Percentiles rank a stretch among this genome's conserved stretches.
These are phyloP conservation scores for Chaetomium sp. DNA, from an alignment of 2,329 filamentous ascomycete species.

Conservation along the genomic window DNA sequence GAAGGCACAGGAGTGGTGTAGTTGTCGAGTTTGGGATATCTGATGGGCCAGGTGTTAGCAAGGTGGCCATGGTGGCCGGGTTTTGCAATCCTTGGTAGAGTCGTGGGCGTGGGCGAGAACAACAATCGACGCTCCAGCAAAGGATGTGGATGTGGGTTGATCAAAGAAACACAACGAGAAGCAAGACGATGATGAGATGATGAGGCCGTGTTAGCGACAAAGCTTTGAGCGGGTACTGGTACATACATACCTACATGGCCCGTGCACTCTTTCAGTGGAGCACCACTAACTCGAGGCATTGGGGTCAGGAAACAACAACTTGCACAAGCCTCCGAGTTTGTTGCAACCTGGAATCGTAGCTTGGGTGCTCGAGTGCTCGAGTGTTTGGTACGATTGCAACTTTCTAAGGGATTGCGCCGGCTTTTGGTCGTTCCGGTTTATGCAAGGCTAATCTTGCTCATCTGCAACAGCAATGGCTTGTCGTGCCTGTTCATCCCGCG, in stretches of 20 bases:
- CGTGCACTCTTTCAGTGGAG: neutral
- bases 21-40: neutral
- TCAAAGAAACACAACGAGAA: neutral
- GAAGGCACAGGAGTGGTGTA: neutral
- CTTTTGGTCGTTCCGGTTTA: neutral
- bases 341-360: neutral
- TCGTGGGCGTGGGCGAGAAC: neutral
- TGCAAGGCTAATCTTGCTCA: neutral
- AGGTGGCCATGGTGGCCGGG: neutral
- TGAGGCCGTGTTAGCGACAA: neutral
- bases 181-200: too few relatives aligned
- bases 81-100: neutral
- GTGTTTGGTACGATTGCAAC: too few relatives aligned
- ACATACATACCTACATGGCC: neutral
- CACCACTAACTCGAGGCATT: neutral
- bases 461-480: neutral
- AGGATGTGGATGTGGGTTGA: neutral
- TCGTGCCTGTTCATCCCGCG: constrained; percentile 13
- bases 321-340: neutral
- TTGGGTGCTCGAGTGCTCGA: too few relatives aligned
- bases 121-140: neutral
- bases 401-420: neutral
- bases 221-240: neutral
- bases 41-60: neutral
- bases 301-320: neutral